Evolutionary conservation across 2,329 filamentous ascomycete genomes (phyloP).

Genomic region (Parastagonospora avenae): DNA sequence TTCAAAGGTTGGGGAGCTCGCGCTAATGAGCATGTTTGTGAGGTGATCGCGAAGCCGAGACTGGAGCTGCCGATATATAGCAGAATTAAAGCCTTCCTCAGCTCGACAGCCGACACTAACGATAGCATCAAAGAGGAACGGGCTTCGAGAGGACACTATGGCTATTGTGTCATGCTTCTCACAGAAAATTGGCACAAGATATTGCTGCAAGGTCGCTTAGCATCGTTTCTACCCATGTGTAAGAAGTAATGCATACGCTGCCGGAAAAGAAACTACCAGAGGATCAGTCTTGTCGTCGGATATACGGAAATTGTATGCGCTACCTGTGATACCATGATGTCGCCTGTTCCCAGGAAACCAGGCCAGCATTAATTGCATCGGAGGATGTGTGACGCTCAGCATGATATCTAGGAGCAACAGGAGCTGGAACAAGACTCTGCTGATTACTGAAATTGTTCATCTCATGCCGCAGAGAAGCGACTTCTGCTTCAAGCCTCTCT

Average conservation of each 20-base stretch:
- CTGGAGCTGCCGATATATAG: constrained; percentile 42
- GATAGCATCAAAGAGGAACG: constrained; percentile 58
- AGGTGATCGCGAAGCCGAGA: constrained; percentile 46
- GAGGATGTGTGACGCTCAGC: constrained; percentile 5
- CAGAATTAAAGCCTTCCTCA: constrained; percentile 49
- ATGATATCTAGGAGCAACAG: neutral
- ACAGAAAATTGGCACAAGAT: constrained; percentile 57
- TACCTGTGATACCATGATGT: constrained; percentile 31
- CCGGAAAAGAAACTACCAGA: constrained; percentile 36
- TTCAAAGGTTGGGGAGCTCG: constrained; percentile 51
- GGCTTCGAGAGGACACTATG: constrained; percentile 54
- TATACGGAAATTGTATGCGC: neutral
- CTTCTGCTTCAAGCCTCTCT: constrained; percentile 34
- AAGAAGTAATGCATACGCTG: constrained; percentile 21
- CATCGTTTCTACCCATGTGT: neutral
- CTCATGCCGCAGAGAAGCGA: constrained; percentile 20
- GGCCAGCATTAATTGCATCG: constrained; percentile 30
- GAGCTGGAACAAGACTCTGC: constrained; percentile 1
- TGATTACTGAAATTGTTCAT: constrained; percentile 9
- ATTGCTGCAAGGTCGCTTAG: constrained; percentile 43
- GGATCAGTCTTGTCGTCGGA: constrained; percentile 1
- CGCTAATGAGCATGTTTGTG: constrained; percentile 54
- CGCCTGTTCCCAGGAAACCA: constrained; percentile 35
- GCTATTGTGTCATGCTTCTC: constrained; percentile 52
- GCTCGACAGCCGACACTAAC: constrained; percentile 59